Evolutionary conservation across 139 green algal genomes (phyloP).

Genomic region (Haematococcus sp.): DNA sequence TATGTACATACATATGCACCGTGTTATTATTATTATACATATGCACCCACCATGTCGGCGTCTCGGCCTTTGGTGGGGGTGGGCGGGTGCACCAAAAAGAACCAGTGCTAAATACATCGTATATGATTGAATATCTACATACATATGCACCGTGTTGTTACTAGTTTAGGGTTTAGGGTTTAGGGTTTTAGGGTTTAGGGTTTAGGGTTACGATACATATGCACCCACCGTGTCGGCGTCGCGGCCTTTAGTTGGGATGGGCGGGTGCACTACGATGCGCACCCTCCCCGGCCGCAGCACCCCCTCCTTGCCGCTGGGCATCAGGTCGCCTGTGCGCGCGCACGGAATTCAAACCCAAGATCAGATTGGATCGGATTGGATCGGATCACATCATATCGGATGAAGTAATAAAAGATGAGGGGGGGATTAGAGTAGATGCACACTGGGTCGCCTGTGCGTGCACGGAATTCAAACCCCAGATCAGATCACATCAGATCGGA

Average conservation of each 20-base stretch:
- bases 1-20: too few species aligned
- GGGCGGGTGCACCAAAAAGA: constrained; percentile 67
- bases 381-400: not conserved
- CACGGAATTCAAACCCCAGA: too few species aligned
- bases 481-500: too few species aligned
- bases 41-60: constrained; percentile 37
- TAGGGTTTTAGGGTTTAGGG: too few species aligned
- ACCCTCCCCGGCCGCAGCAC: constrained; percentile 70
- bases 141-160: not conserved
- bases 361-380: too few species aligned
- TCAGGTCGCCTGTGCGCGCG: constrained; percentile 59
- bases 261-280: constrained; percentile 78
- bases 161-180: too few species aligned
- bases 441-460: too few species aligned
- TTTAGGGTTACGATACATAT: too few species aligned
- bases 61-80: constrained; percentile 45
- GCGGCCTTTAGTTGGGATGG: constrained; percentile 49
- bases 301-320: constrained; percentile 81
- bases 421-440: too few species aligned
- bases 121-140: constrained; percentile 2
- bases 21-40: too few species aligned
- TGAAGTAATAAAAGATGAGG: too few species aligned
- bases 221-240: constrained; percentile 40
- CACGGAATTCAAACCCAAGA: not conserved
- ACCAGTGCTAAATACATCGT: not conserved